phyloP scores from a whole-genome alignment of 495 filamentous ascomycete species.

The Xylaria acuta region DNA sequence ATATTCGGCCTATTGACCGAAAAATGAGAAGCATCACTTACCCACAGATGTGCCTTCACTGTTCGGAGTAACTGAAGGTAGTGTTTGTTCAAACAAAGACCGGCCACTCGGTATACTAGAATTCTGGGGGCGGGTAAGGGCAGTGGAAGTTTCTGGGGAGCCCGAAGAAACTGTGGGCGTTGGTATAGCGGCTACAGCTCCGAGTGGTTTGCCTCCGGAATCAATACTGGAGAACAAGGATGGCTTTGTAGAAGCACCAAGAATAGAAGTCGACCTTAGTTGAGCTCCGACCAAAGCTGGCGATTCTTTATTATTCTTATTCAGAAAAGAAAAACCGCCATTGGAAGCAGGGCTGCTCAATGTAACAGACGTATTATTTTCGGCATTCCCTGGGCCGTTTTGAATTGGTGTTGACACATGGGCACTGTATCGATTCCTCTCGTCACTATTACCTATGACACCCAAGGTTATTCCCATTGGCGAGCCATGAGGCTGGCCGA shows the following conservation, averaged over 20 bases:
- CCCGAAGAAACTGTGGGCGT: background rate
- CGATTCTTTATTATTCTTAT: conserved; percentile 1
- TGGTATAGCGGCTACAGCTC: background rate
- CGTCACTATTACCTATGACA: background rate
- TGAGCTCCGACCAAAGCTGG: background rate
- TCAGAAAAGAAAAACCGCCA: conserved; percentile 6
- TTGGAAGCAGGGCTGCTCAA: background rate
- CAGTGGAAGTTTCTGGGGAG: background rate
- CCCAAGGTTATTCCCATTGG: background rate
- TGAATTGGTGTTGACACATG: background rate
- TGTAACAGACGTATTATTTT: background rate
- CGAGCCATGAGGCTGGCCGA: background rate
- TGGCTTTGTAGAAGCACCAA: conserved; percentile 8
- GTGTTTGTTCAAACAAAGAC: conserved; percentile 6
- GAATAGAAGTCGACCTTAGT: background rate
- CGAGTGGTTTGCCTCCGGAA: background rate
- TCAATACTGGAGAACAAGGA: background rate
- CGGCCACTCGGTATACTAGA: background rate
- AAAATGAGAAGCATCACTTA: background rate
- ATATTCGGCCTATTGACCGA: background rate
- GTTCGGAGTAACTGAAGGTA: background rate
- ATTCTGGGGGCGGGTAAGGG: background rate
- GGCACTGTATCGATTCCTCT: background rate
- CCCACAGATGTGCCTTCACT: background rate
- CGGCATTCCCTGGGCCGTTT: background rate